Base-by-base conservation (phyloP, 192 early-diverging fungal genomes). In the Entomortierella beljakovae region DNA sequence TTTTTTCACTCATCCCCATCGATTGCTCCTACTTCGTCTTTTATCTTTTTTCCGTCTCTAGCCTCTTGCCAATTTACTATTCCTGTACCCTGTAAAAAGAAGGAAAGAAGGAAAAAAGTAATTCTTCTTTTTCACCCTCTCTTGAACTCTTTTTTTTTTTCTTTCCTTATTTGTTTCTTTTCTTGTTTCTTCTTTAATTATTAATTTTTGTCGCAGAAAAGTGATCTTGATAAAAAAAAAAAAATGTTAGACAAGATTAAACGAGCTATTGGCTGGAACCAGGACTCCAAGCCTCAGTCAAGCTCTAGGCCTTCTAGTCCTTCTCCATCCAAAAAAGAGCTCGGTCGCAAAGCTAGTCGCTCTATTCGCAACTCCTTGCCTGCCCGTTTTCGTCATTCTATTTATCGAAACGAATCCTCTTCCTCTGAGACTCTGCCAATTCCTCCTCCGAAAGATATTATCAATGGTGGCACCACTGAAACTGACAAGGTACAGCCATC, bases 161-260 rank as follows among this genome's bases (percentile, higher is more conserved):
- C 22, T 23, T 52, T 42, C n/a, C 31, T 15, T 16, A 1, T 18
- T 29, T 23, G 7, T 18, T 51, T n/a, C 31, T 34, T 35, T 37
- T 3, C 3, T 43, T 23, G 46, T 52, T 18, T 29, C 22, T 52
- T 51, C 48, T 0, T 63, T 50, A 20, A 0, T 51, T 63, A 26
- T 23, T 23, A 22, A n/a, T n/a, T n/a, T n/a, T n/a, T n/a, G n/a
- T n/a, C n/a, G n/a, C n/a, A n/a, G n/a, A n/a, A n/a, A n/a, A n/a
- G n/a, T n/a, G n/a, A n/a, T n/a, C n/a, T n/a, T n/a, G n/a, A n/a
- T n/a, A n/a, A n/a, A n/a, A n/a, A n/a, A n/a, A n/a, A 3, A 48
- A 43, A n/a, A 25, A 79, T 79, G 75, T 79, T 79, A 28, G 56
- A 70, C 68, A 79, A 79, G 57, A 79, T 79, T 51, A 79, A 79